Conservation (phyloP, 805 yeast genomes). For the Brettanomyces sp. region DNA sequence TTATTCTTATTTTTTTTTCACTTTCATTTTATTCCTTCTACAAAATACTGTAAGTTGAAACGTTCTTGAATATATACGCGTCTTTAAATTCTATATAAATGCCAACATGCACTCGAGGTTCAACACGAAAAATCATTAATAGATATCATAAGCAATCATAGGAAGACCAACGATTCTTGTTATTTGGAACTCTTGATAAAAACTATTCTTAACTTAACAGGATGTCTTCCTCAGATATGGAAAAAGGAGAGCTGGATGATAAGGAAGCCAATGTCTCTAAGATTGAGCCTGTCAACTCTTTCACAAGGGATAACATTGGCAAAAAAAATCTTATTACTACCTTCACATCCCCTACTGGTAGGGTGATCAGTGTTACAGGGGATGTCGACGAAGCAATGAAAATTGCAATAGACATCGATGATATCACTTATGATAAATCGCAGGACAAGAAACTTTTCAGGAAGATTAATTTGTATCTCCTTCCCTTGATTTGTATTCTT, state of each 20-base stretch:
- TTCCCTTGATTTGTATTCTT: slow-evolving; percentile 41
- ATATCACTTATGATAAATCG: neutral
- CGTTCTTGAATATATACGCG: too few relatives aligned
- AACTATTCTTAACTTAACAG: too few relatives aligned
- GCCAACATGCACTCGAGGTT: too few relatives aligned
- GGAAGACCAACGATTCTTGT: too few relatives aligned
- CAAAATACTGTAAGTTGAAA: too few relatives aligned
- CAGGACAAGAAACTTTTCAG: slow-evolving; percentile 5
- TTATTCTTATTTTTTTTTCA: too few relatives aligned
- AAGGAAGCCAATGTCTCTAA: neutral
- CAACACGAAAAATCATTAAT: too few relatives aligned
- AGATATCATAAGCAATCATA: too few relatives aligned
- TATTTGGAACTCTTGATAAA: too few relatives aligned
- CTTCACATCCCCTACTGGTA: neutral
- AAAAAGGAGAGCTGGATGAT: slow-evolving; percentile 3
- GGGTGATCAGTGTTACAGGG: neutral
- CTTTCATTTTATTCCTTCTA: too few relatives aligned
- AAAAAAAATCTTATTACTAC: neutral
- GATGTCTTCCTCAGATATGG: neutral
- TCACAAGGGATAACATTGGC: slow-evolving; percentile 1
- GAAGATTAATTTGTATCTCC: slow-evolving; percentile 41
- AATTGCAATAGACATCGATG: slow-evolving; percentile 1
- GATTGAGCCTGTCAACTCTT: neutral
- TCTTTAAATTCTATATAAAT: too few relatives aligned
- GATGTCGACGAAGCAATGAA: slow-evolving; percentile 2